Conservation (phyloP, 2,329 filamentous ascomycete genomes). For the Leptographium wingfieldii region DNA sequence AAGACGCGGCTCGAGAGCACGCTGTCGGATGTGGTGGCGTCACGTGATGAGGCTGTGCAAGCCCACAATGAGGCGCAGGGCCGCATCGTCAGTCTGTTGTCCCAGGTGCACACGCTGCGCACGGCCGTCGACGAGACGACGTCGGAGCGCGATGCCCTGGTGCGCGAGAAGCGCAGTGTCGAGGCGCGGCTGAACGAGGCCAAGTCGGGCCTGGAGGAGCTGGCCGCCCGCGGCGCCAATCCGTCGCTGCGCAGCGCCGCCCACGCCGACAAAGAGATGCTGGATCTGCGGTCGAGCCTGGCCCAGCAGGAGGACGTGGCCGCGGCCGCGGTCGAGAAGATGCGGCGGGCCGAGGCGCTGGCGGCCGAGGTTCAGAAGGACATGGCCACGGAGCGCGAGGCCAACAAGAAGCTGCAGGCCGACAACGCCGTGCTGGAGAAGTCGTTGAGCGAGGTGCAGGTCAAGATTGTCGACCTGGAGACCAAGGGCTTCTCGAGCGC, state of each 20-base stretch:
- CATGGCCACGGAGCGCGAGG: constrained; percentile 73
- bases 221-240: constrained; percentile 71
- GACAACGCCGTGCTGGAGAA: constrained; percentile 87
- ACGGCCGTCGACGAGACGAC: constrained; percentile 75
- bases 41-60: constrained; percentile 83
- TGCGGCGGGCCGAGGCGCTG: constrained; percentile 83
- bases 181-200: constrained; percentile 79
- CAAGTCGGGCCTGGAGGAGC: constrained; percentile 75
- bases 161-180: constrained; percentile 81
- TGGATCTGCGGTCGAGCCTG: constrained; percentile 77
- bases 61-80: constrained; percentile 92
- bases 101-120: constrained; percentile 75
- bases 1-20: constrained; percentile 86
- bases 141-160: constrained; percentile 70
- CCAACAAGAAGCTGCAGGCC: constrained; percentile 68
- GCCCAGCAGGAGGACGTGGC: constrained; percentile 92
- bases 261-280: constrained; percentile 60
- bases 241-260: constrained; percentile 84
- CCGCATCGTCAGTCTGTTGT: constrained; percentile 81
- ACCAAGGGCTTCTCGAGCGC: constrained; percentile 93
- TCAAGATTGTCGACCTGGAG: constrained; percentile 83
- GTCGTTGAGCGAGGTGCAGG: constrained; percentile 76
- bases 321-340: constrained; percentile 86
- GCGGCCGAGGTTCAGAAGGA: constrained; percentile 87
- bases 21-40: constrained; percentile 74